Evolutionary conservation across 495 filamentous ascomycete genomes (phyloP).

Genomic region (Choiromyces venosus): DNA sequence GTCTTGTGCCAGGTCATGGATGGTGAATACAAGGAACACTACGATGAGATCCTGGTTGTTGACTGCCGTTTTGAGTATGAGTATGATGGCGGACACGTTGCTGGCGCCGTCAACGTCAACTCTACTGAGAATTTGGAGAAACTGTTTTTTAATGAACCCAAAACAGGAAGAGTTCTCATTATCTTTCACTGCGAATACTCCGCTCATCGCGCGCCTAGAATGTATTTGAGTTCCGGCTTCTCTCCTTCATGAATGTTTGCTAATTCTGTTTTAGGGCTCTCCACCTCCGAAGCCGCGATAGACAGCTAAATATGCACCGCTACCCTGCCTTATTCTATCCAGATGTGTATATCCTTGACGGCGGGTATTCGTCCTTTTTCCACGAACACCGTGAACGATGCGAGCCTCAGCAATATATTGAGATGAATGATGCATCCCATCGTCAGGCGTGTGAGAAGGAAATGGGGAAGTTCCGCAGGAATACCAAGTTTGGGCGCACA

Average conservation of each 20-base stretch:
- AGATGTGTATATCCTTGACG: slow-evolving; percentile 93
- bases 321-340: slow-evolving; percentile 90
- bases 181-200: slow-evolving; percentile 99
- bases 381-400: slow-evolving; percentile 67
- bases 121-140: slow-evolving; percentile 79
- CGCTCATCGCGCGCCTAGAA: slow-evolving; percentile 91
- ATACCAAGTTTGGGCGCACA: slow-evolving; percentile 69
- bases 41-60: slow-evolving; percentile 72
- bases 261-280: slow-evolving; percentile 53
- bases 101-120: slow-evolving; percentile 88
- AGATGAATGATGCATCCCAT: slow-evolving; percentile 88
- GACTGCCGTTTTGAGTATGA: slow-evolving; percentile 99
- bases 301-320: slow-evolving; percentile 67
- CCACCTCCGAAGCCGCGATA: slow-evolving; percentile 80
- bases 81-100: slow-evolving; percentile 92
- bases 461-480: slow-evolving; percentile 77
- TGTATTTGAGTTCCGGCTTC: slow-evolving; percentile 50
- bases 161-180: slow-evolving; percentile 65
- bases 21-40: slow-evolving; percentile 68
- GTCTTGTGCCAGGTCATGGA: slow-evolving; percentile 82
- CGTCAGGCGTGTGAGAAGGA: slow-evolving; percentile 87
- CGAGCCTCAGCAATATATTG: slow-evolving; percentile 88
- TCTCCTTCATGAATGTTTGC: background rate
- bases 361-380: slow-evolving; percentile 93
- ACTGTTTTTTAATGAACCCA: slow-evolving; percentile 62